phyloP scores from a whole-genome alignment of 805 yeast species.

The Monosporozyma unispora region DNA sequence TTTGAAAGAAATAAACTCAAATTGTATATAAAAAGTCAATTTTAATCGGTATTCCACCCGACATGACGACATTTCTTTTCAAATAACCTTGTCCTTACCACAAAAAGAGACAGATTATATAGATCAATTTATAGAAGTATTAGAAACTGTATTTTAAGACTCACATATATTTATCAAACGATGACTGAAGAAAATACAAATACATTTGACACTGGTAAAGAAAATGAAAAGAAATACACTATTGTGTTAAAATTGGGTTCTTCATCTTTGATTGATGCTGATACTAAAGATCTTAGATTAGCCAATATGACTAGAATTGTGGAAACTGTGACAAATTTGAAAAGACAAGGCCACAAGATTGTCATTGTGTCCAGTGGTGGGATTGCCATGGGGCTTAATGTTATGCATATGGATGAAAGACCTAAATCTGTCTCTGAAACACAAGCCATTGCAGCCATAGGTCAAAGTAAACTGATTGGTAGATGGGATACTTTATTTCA shows the following conservation, averaged over 20 bases:
- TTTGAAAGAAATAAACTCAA: too few relatives aligned
- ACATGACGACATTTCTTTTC: too few relatives aligned
- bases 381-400: conserved; percentile 86
- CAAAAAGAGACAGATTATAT: too few relatives aligned
- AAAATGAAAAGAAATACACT: conserved; percentile 31
- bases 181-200: neutral
- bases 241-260: conserved; percentile 64
- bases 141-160: neutral
- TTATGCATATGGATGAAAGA: conserved; percentile 53
- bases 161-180: neutral
- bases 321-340: conserved; percentile 80
- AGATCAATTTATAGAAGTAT: neutral
- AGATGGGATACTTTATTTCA: conserved; percentile 85
- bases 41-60: too few relatives aligned
- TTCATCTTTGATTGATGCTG: conserved; percentile 89
- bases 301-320: conserved; percentile 89
- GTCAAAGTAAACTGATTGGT: conserved; percentile 87
- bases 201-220: neutral
- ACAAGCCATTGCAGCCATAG: conserved; percentile 93
- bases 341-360: conserved; percentile 74
- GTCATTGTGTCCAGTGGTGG: conserved; percentile 93
- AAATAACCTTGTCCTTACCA: too few relatives aligned
- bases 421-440: conserved; percentile 73
- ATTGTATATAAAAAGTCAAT: neutral
- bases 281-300: conserved; percentile 76